Conservation (phyloP, 768 basidiomycete species). For the Hebeloma cylindrosporum region DNA sequence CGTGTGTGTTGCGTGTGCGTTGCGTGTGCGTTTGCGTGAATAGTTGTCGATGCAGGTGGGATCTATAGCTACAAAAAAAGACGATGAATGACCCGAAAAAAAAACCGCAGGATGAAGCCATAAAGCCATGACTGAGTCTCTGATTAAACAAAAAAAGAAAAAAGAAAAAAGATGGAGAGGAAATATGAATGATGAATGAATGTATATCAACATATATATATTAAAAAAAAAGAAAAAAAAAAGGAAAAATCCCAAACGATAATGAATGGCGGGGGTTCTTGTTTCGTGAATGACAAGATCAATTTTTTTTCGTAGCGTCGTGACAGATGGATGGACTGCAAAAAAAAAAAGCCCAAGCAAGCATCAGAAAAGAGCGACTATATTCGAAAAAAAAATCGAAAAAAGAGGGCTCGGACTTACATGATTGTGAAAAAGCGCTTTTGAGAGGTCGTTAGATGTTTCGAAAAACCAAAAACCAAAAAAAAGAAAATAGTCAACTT, state of each 20-base stretch:
- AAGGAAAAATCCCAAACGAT: constrained; percentile 12
- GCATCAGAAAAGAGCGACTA: not conserved
- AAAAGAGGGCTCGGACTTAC: constrained; percentile 8
- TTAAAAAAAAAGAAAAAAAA: not conserved
- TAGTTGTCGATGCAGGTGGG: constrained; percentile 24
- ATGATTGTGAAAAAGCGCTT: constrained; percentile 21
- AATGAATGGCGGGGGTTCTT: constrained; percentile 41
- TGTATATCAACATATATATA: not conserved
- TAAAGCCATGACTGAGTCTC: constrained; percentile 12
- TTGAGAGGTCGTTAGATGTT: constrained; percentile 17
- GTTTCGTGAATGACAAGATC: constrained; percentile 58
- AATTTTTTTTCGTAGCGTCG: constrained; percentile 32
- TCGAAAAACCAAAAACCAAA: not conserved
- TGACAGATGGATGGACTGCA: constrained; percentile 18
- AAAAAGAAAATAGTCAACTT: constrained; percentile 4
- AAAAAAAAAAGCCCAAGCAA: constrained; percentile 10
- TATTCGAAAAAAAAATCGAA: not conserved
- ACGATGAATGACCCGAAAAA: constrained; percentile 8
- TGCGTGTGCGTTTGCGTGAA: constrained; percentile 11
- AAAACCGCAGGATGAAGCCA: constrained; percentile 17
- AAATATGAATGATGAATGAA: too few relatives aligned
- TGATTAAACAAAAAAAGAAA: constrained; percentile 5
- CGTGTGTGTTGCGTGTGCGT: constrained; percentile 38
- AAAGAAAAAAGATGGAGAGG: too few relatives aligned
- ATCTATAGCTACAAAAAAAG: constrained; percentile 37